Percentiles rank a stretch among this genome's conserved stretches.
These are phyloP conservation scores for Urochloa ruziziensis DNA, from an alignment of 176 grass and related monocot genomes.

Conservation along the genomic window DNA sequence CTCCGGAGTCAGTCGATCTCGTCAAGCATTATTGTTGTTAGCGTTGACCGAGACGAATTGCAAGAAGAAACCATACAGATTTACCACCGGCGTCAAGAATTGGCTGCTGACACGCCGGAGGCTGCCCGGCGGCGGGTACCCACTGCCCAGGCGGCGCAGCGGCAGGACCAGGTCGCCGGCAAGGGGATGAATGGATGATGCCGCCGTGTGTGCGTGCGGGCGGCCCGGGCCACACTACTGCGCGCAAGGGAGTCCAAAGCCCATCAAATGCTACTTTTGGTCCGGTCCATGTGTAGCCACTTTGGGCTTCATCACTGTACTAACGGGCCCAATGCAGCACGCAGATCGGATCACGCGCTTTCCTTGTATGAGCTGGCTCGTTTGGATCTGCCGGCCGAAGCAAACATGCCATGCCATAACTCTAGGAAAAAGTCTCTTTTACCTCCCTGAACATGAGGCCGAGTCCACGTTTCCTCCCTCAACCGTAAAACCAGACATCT, in stretches of 20 bases:
- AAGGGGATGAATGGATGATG: too few species aligned
- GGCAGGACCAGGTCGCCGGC: not conserved
- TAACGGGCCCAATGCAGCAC: not conserved
- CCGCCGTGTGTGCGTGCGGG: too few species aligned
- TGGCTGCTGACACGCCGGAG: not conserved
- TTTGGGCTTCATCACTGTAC: not conserved
- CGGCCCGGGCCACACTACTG: too few species aligned
- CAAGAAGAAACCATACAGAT: not conserved
- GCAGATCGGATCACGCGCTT: not conserved
- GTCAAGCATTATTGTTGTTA: not conserved
- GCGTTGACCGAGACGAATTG: not conserved
- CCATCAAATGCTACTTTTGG: too few species aligned
- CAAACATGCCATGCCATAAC: too few species aligned
- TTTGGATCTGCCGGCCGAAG: too few species aligned
- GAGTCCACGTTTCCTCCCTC: too few species aligned
- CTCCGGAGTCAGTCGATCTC: not conserved
- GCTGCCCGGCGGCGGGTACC: too few species aligned
- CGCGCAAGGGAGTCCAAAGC: not conserved
- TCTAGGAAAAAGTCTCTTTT: too few species aligned
- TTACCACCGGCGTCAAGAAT: not conserved
- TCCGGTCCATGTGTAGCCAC: not conserved
- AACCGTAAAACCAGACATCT: too few species aligned
- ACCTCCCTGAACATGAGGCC: too few species aligned
- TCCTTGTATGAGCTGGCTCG: too few species aligned
- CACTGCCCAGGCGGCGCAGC: not conserved